Conservation (phyloP, 192 early-diverging fungal genomes). For the Coemansia sp. region DNA sequence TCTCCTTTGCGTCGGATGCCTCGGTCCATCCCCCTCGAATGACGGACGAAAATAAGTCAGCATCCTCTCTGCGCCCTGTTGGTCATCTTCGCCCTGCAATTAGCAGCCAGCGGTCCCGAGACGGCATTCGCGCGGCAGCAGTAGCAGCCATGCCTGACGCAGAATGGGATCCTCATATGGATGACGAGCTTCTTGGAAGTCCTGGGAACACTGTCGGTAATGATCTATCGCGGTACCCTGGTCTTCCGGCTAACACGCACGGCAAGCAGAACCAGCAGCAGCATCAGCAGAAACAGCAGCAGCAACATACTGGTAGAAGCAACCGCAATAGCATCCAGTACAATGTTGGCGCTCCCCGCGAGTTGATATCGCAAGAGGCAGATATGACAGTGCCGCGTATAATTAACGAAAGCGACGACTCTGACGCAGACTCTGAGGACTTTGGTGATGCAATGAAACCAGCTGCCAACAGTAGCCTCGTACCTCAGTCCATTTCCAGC, state of each 20-base stretch:
- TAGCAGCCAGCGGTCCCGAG: conserved; percentile 7
- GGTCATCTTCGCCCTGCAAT: conserved; percentile 18
- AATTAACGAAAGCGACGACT: conserved; percentile 41
- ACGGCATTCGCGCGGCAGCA: background rate
- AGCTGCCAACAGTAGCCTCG: background rate
- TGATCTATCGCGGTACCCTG: conserved; percentile 43
- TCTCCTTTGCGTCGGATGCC: conserved; percentile 7
- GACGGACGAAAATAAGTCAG: background rate
- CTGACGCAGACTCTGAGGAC: conserved; percentile 14
- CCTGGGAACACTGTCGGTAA: conserved; percentile 20
- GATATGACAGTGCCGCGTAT: conserved; percentile 40
- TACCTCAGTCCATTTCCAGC: background rate
- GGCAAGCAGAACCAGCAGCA: conserved; percentile 16
- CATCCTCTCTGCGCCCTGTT: conserved; percentile 11
- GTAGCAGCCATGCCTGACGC: conserved; percentile 6
- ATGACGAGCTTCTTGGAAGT: conserved; percentile 16
- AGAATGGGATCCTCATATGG: conserved; percentile 32
- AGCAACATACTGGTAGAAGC: conserved; percentile 25
- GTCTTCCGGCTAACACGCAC: conserved; percentile 20
- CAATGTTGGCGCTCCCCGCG: conserved; percentile 52
- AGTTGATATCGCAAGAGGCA: conserved; percentile 50
- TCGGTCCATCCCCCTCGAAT: conserved; percentile 9
- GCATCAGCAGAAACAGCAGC: conserved; percentile 14
- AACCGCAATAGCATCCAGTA: conserved; percentile 59
- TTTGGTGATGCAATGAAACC: conserved; percentile 7